Conservation (phyloP, 2,329 filamentous ascomycete genomes). For the Penicillium sp. region DNA sequence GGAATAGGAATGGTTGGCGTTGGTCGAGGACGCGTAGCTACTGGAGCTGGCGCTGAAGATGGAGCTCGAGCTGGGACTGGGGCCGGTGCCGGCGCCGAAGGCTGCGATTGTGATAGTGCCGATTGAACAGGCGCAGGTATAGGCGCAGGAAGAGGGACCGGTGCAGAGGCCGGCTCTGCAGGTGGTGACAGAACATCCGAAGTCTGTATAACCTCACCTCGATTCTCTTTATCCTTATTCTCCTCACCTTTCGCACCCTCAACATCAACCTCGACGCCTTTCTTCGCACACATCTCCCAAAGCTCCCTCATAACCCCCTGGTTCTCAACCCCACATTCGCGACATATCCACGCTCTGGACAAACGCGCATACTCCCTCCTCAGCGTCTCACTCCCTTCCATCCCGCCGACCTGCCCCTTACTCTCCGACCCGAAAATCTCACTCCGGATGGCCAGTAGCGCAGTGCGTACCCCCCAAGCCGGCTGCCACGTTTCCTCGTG, state of each 20-base stretch:
- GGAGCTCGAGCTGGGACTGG: background rate
- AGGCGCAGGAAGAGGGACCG: background rate
- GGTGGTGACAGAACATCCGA: background rate
- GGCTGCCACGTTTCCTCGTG: slow-evolving; percentile 99
- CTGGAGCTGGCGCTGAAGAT: background rate
- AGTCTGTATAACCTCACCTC: slow-evolving; percentile 4
- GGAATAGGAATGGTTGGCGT: slow-evolving; percentile 3
- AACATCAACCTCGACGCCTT: slow-evolving; percentile 33
- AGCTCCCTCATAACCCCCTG: slow-evolving; percentile 40
- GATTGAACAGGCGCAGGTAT: background rate
- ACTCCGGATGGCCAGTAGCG: slow-evolving; percentile 71
- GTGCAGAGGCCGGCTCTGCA: background rate
- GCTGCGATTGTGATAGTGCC: background rate
- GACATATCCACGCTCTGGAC: slow-evolving; percentile 66
- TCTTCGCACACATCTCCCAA: slow-evolving; percentile 31
- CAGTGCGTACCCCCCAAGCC: slow-evolving; percentile 92
- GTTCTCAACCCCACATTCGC: slow-evolving; percentile 62
- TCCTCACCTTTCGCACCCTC: slow-evolving; percentile 41
- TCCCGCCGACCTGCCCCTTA: slow-evolving; percentile 82
- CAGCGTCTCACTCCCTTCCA: slow-evolving; percentile 70
- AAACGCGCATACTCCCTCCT: slow-evolving; percentile 67
- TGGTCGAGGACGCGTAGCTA: background rate
- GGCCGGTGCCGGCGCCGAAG: background rate
- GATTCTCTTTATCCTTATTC: background rate
- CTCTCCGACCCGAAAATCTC: slow-evolving; percentile 88